phyloP scores from a whole-genome alignment of 495 filamentous ascomycete species.

The Penicillium steckii region DNA sequence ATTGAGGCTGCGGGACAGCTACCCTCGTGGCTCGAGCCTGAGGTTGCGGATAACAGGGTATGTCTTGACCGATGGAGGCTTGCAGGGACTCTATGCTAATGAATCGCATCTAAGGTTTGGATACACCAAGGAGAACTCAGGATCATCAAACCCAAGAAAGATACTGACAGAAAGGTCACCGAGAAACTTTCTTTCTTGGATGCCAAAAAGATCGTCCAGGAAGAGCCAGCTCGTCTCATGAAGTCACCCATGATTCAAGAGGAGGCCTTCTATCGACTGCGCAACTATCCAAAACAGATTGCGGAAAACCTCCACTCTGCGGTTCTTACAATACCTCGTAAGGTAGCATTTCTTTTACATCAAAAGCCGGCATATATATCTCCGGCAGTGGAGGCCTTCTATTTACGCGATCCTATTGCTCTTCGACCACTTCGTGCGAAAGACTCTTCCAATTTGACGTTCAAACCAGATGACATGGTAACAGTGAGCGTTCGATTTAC shows the following conservation, averaged over 20 bases:
- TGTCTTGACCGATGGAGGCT: slow-evolving; percentile 4
- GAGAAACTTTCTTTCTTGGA: slow-evolving; percentile 56
- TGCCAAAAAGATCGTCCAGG: slow-evolving; percentile 56
- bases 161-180: slow-evolving; percentile 33
- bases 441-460: slow-evolving; percentile 45
- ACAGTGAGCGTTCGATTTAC: slow-evolving; percentile 78
- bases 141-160: slow-evolving; percentile 63
- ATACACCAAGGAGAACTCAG: slow-evolving; percentile 70
- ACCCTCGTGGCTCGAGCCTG: slow-evolving; percentile 89
- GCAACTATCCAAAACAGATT: slow-evolving; percentile 77
- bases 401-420: slow-evolving; percentile 81
- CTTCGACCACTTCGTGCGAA: slow-evolving; percentile 64
- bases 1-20: slow-evolving; percentile 89
- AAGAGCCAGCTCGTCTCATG: slow-evolving; percentile 52
- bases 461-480: slow-evolving; percentile 77
- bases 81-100: not conserved
- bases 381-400: slow-evolving; percentile 86
- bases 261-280: slow-evolving; percentile 85
- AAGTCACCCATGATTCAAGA: slow-evolving; percentile 71
- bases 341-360: slow-evolving; percentile 78
- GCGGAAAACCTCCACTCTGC: slow-evolving; percentile 68
- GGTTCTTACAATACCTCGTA: slow-evolving; percentile 71
- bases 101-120: slow-evolving; percentile 56
- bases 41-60: slow-evolving; percentile 80
- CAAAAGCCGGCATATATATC: slow-evolving; percentile 70